A percentile compares a stretch with the other conserved stretches of the same genome.
Conservation (phyloP, 139 green algal genomes). For the Spirogloea muscicola region DNA sequence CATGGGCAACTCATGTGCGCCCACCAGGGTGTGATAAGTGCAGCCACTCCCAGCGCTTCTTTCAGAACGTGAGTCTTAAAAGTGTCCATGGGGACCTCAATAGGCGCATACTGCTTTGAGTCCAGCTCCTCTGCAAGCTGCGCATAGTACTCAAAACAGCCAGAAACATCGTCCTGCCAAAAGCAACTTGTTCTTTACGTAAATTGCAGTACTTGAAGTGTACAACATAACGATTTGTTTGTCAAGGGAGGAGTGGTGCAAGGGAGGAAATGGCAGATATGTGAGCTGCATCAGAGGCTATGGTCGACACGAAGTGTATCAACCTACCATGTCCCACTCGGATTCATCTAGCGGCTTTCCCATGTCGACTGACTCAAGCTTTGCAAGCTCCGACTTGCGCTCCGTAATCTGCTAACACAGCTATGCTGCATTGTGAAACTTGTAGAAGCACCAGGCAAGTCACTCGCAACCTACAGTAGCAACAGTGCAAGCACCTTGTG, state of each 20-base stretch:
- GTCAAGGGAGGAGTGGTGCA: too few relatives aligned
- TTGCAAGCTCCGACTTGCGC: conserved; percentile 61
- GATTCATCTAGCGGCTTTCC: conserved; percentile 84
- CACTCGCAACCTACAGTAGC: too few relatives aligned
- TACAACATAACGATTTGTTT: neutral
- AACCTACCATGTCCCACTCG: conserved; percentile 72
- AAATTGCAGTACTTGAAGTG: too few relatives aligned
- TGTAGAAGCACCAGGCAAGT: too few relatives aligned
- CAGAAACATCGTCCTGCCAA: conserved; percentile 49
- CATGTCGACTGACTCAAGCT: conserved; percentile 70
- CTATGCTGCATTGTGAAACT: too few relatives aligned
- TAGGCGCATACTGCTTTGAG: conserved; percentile 48
- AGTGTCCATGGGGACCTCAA: conserved; percentile 57
- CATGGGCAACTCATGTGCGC: too few relatives aligned
- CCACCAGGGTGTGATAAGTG: conserved; percentile 76
- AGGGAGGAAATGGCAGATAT: neutral
- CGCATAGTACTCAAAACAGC: conserved; percentile 68
- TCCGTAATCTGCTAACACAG: conserved; percentile 20
- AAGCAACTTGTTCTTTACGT: too few relatives aligned
- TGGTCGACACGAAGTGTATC: neutral
- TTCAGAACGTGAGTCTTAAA: conserved; percentile 44
- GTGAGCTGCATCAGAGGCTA: too few relatives aligned
- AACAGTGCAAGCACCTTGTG: too few relatives aligned
- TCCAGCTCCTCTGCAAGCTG: conserved; percentile 78
- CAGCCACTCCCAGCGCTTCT: conserved; percentile 69